Evolutionary conservation across 768 basidiomycete species (phyloP), one percentile per base, ranked within the genome.

Genomic region (Trametes villosa): DNA sequence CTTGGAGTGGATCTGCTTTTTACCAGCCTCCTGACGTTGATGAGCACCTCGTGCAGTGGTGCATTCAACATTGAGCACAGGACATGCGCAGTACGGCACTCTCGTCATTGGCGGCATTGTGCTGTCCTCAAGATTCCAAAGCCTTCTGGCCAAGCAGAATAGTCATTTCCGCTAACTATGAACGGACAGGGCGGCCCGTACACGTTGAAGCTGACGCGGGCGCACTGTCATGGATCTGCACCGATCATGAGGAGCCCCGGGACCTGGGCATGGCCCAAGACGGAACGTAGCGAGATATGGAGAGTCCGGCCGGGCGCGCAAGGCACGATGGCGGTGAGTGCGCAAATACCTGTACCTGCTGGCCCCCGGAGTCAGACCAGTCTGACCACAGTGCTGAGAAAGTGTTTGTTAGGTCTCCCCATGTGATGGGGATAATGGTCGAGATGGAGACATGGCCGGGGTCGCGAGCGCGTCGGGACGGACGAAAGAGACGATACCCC

Each of bases 401-500:
- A 36, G 11, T 9, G n/a, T 22, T 40, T 20, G 46, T 42, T 6
- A 29, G 27, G 29, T 22, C 11, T 12, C 41, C 29, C 30, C 40
- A 57, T 26, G 40, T 48, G 46, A 29, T 18, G 17, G 26, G n/a
- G 51, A 27, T 20, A 41, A 22, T 38, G 51, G 51, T 53, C 38
- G 51, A 53, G 51, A 53, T 53, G 51, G 51, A 41, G 38, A 53
- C 38, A 57, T 31, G 56, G 56, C 47, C 26, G 33, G 48, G 48
- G 47, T 29, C 47, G 56, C 51, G 51, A 29, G 47, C 47, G 38
- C 38, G 51, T 41, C 51, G 38, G 51, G 38, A 41, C 26, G 51
- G 27, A 41, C 38, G 38, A 33, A 57, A 40, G 56, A 30, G 40
- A 36, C 36, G 26, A 31, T 30, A 41, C 12, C 36, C 56, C 54